These are phyloP conservation scores for Crithidia acanthocephali DNA, from an alignment of 208 protist genomes.

Conservation along the genomic window DNA sequence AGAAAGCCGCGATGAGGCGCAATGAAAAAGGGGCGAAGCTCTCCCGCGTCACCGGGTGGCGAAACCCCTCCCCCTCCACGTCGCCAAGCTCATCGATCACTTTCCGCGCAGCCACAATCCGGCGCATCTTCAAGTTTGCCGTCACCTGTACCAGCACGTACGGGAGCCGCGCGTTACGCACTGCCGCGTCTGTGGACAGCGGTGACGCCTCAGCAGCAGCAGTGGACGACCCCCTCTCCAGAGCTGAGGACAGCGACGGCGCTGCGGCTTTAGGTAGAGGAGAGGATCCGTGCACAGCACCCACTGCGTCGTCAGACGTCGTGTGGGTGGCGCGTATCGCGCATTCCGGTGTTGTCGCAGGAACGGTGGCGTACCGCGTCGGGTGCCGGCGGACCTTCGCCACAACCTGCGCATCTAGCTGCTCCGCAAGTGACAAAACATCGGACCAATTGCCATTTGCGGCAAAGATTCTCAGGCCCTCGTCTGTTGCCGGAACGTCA, in stretches of 20 bases:
- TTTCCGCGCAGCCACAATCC: conserved; percentile 53
- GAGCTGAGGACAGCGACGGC: not conserved
- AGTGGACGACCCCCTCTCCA: not conserved
- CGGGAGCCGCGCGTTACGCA: conserved; percentile 41
- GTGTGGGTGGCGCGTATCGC: not conserved
- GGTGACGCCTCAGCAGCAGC: not conserved
- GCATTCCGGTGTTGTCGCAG: not conserved
- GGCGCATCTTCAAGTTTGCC: conserved; percentile 72
- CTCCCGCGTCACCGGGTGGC: conserved; percentile 50
- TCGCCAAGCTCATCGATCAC: conserved; percentile 71
- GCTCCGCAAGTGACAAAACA: conserved; percentile 59
- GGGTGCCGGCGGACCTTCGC: conserved; percentile 24
- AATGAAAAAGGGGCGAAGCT: conserved; percentile 86
- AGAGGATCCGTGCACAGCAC: not conserved
- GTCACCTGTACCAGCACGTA: conserved; percentile 81
- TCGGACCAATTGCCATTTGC: conserved; percentile 74
- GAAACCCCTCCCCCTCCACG: conserved; percentile 64
- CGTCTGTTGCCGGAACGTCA: conserved; percentile 56
- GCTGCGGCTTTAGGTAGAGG: not conserved
- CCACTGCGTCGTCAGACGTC: not conserved
- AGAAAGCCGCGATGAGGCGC: conserved; percentile 61
- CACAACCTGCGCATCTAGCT: conserved; percentile 50
- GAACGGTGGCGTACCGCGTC: conserved; percentile 6
- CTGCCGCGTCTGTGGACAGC: conserved; percentile 24
- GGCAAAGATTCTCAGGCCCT: conserved; percentile 60